Percentiles rank a stretch among this genome's conserved stretches.
phyloP scores from a whole-genome alignment of 108 stramenopile species.

The Nitzschia sp. region DNA sequence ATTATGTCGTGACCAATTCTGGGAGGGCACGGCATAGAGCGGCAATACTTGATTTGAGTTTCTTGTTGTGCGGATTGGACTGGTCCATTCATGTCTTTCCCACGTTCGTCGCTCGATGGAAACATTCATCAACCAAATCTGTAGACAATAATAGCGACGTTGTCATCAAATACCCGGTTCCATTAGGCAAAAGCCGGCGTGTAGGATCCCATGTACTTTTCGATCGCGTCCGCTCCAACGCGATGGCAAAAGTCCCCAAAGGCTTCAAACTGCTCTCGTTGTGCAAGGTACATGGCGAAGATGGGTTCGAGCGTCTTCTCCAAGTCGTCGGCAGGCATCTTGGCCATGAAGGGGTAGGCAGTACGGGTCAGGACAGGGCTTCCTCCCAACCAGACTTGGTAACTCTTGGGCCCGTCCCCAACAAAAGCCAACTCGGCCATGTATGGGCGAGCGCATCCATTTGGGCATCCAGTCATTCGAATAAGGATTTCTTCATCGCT shows the following conservation, averaged over 20 bases:
- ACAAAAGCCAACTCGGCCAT: conserved; percentile 99
- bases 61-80: too few relatives aligned
- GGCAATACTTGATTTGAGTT: too few relatives aligned
- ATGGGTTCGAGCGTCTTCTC: conserved; percentile 90
- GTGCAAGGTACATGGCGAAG: conserved; percentile 81
- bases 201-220: conserved; percentile 53
- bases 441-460: conserved; percentile 98
- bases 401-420: conserved; percentile 93
- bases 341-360: conserved; percentile 89
- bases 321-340: conserved; percentile 80
- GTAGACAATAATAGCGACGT: too few relatives aligned
- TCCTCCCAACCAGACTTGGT: conserved; percentile 97
- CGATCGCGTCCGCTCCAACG: conserved; percentile 80
- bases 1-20: too few relatives aligned
- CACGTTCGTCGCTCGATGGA: too few relatives aligned
- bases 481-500: conserved; percentile 93
- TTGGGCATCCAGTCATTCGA: conserved; percentile 99
- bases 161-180: too few relatives aligned
- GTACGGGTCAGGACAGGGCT: conserved; percentile 91
- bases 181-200: background rate
- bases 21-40: too few relatives aligned
- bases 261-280: conserved; percentile 83
- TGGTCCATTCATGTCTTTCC: too few relatives aligned
- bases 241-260: conserved; percentile 93
- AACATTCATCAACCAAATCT: too few relatives aligned